Conservation (phyloP, 805 yeast species). For the Ogataea salicorniae region DNA sequence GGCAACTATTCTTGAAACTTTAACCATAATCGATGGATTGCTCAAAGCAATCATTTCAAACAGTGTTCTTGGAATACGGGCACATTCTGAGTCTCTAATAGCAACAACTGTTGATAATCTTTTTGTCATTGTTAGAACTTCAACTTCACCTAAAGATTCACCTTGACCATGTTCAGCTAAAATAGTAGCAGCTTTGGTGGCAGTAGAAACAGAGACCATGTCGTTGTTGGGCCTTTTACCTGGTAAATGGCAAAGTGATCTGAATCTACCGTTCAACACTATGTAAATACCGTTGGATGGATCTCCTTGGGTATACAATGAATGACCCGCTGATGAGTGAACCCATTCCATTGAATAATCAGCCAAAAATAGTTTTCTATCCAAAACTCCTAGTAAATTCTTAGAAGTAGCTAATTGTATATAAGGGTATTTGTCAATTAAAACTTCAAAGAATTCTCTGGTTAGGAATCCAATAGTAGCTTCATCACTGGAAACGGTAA, state of each 20-base stretch:
- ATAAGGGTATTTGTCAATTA: slow-evolving; percentile 72
- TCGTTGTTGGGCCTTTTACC: slow-evolving; percentile 18
- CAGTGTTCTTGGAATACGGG: slow-evolving; percentile 83
- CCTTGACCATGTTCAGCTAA: slow-evolving; percentile 89
- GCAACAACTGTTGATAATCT: slow-evolving; percentile 72
- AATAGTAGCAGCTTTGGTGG: slow-evolving; percentile 10
- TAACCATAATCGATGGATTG: slow-evolving; percentile 86
- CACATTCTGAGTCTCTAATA: slow-evolving; percentile 89
- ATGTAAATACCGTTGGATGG: slow-evolving; percentile 87
- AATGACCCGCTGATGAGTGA: slow-evolving; percentile 80
- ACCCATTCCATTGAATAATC: slow-evolving; percentile 96
- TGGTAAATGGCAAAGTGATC: slow-evolving; percentile 43
- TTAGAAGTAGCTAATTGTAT: slow-evolving; percentile 76
- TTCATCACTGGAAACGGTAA: slow-evolving; percentile 56
- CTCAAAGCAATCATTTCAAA: slow-evolving; percentile 80
- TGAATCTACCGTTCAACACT: slow-evolving; percentile 80
- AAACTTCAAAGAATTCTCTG: slow-evolving; percentile 51
- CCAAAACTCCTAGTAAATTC: slow-evolving; percentile 59
- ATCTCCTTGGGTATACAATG: slow-evolving; percentile 75
- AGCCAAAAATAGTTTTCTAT: slow-evolving; percentile 61
- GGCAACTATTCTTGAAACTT: slow-evolving; percentile 85
- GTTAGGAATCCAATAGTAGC: slow-evolving; percentile 70
- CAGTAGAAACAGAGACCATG: background rate
- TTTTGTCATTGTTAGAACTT: slow-evolving; percentile 76
- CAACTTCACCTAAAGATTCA: slow-evolving; percentile 91